phyloP scores from a whole-genome alignment of 1,139 yeast species.

The Pichia sp. region DNA sequence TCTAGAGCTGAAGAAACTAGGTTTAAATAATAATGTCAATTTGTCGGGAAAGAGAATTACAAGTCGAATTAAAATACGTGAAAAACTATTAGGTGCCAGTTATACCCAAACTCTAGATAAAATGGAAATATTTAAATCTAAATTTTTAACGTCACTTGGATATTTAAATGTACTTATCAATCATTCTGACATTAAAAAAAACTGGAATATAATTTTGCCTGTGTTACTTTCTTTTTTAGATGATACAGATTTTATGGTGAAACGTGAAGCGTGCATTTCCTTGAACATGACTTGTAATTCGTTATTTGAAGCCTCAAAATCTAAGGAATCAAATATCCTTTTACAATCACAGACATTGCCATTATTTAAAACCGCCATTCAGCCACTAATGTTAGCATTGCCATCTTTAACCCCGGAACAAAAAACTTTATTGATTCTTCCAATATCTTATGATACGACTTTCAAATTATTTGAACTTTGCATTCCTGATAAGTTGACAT shows the following conservation, averaged over 20 bases:
- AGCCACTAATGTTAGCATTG: constrained; percentile 25
- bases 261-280: constrained; percentile 19
- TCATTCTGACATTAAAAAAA: constrained; percentile 15
- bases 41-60: constrained; percentile 10
- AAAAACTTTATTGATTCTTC: constrained; percentile 18
- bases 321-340: constrained; percentile 20
- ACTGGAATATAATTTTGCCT: constrained; percentile 26
- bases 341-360: constrained; percentile 20
- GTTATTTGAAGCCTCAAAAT: constrained; percentile 1
- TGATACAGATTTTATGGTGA: constrained; percentile 23
- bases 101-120: constrained; percentile 16
- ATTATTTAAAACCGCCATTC: constrained; percentile 21
- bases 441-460: constrained; percentile 20
- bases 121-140: constrained; percentile 20
- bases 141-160: constrained; percentile 16
- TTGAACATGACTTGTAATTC: constrained; percentile 13
- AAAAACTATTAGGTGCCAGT: constrained; percentile 19
- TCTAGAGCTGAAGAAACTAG: neutral
- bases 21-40: constrained; percentile 4
- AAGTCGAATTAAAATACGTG: constrained; percentile 9
- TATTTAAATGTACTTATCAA: constrained; percentile 15
- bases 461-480: constrained; percentile 14
- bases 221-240: constrained; percentile 24
- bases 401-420: constrained; percentile 25
- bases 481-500: constrained; percentile 6